Evolutionary conservation across 2,329 filamentous ascomycete species (phyloP).

Genomic region (Talaromyces atroroseus): DNA sequence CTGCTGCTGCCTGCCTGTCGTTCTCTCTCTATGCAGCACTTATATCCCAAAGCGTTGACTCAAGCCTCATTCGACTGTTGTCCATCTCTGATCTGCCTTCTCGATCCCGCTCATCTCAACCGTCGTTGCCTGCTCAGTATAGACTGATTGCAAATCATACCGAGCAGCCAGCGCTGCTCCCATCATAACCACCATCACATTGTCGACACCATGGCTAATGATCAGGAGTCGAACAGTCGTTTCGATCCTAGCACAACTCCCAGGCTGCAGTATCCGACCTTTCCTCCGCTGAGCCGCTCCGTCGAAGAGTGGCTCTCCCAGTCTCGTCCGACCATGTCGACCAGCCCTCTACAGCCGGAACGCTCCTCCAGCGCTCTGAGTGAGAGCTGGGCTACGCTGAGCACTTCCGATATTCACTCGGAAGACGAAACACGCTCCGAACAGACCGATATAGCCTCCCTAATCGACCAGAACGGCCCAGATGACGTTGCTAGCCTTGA

Average conservation of each 20-base stretch:
- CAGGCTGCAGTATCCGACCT: slow-evolving; percentile 37
- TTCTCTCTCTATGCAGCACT: background rate
- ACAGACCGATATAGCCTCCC: slow-evolving; percentile 38
- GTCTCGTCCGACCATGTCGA: slow-evolving; percentile 36
- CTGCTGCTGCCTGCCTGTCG: background rate
- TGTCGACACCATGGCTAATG: slow-evolving; percentile 31
- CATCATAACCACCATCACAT: too few relatives aligned
- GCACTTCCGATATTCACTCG: slow-evolving; percentile 38
- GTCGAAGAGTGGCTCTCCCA: slow-evolving; percentile 39
- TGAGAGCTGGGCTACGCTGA: slow-evolving; percentile 44
- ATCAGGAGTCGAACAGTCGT: slow-evolving; percentile 29
- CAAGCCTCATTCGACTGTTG: background rate
- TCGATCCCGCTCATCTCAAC: background rate
- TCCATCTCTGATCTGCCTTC: slow-evolving; percentile 2
- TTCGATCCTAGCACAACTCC: slow-evolving; percentile 24
- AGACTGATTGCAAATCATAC: slow-evolving; percentile 3
- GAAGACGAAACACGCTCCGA: slow-evolving; percentile 43
- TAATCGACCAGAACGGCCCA: slow-evolving; percentile 37
- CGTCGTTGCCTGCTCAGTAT: slow-evolving; percentile 6
- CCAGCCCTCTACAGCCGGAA: slow-evolving; percentile 27
- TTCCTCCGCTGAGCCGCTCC: slow-evolving; percentile 34
- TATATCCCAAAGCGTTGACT: background rate
- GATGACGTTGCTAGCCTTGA: slow-evolving; percentile 43
- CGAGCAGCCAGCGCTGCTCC: slow-evolving; percentile 3
- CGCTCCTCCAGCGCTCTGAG: slow-evolving; percentile 30